Evolutionary conservation across 2,329 filamentous ascomycete species (phyloP), one percentile per base, ranked within the genome.

Genomic region (Colletotrichum simmondsii): DNA sequence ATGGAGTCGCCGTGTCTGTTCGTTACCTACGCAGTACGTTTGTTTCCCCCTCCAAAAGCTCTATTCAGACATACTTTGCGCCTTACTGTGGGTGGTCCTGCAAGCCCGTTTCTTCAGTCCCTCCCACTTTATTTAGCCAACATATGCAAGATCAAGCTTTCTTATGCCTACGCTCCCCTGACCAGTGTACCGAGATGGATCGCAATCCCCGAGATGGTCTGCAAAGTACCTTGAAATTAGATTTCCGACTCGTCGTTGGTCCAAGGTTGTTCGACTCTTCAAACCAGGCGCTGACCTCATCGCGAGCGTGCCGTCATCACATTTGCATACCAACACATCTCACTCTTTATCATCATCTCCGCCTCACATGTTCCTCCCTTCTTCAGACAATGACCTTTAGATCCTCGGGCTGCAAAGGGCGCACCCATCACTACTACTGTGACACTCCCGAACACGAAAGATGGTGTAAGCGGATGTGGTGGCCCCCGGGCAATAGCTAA

Each of bases 141-240:
- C 12, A 30, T 14, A 32, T 58, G 58, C 69, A 26, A 14, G 24
- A 26, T 62, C 65, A 62, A 71, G 64, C 64, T 71, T 71, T 71
- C 30, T 19, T 16, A 6, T 54, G 53, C 49, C 46, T 57, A 49
- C 60, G 19, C 42, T 49, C 42, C 42, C 42, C 42, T 26, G 32
- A 28, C 49, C 57, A 53, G 35, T 19, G 28, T 35, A n/a, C 22
- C 37, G 14, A 30, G 22, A 37, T 26, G 19, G 26, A 12, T 42
- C 24, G 24, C 28, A 14, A 54, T 4, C 60, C 42, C 42, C n/a
- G 19, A 24, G 19, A 49, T 22, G 16, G 37, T 42, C 37, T 42
- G 30, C 3, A 32, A 32, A 32, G 8, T 32, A 42, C 37, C 19
- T n/a, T 49, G 42, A 49, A 32, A 12, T 4, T 19, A 63, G 12